Evolutionary conservation across 169 alveolate genomes (phyloP), one percentile per base, ranked within the genome.

Genomic region (Plasmodium fragile): DNA sequence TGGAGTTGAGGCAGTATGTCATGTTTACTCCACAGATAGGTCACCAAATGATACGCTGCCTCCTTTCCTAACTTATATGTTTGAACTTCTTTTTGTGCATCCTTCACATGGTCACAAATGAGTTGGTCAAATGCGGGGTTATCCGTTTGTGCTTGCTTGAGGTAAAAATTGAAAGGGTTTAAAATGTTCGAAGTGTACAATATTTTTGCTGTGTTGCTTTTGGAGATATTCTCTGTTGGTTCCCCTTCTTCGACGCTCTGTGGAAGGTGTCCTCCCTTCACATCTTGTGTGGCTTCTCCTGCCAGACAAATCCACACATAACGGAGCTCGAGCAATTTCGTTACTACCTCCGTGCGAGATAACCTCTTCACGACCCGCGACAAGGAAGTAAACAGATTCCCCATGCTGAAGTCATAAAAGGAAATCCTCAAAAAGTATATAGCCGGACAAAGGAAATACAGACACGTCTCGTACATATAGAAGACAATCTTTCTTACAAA

Each of bases 401-500:
- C 84, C 45, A 72, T 22, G 69, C 13, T 49, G 45, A 87, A 59
- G 49, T 87, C 70, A 52, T 78, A 87, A 41, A 16, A 78, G 6
- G 89, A 78, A 0, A 49, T 6, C 43, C 36, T 78, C 22, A 87
- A 36, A 78, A 87, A 87, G 72, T 49, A 87, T 8, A 78, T 34
- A 36, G 84, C 55, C 4, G 93, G 78, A 18, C 93, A 87, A 22
- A 87, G n/a, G 72, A 39, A 77, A 43, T 87, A 87, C 55, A 87
- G 16, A 41, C 59, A 87, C 18, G 53, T 65, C 59, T 87, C 90
- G 52, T 87, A 87, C 73, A 87, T 87, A 65, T 78, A 87, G 65
- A 22, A 87, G 79, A 87, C 18, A 22, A 87, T 87, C 22, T 78
- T 87, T 18, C 43, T 39, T 16, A 87, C 71, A 87, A 78, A 87